These are phyloP conservation scores for Lipomyces japonicus DNA, from an alignment of 805 yeast species.

Conservation along the genomic window DNA sequence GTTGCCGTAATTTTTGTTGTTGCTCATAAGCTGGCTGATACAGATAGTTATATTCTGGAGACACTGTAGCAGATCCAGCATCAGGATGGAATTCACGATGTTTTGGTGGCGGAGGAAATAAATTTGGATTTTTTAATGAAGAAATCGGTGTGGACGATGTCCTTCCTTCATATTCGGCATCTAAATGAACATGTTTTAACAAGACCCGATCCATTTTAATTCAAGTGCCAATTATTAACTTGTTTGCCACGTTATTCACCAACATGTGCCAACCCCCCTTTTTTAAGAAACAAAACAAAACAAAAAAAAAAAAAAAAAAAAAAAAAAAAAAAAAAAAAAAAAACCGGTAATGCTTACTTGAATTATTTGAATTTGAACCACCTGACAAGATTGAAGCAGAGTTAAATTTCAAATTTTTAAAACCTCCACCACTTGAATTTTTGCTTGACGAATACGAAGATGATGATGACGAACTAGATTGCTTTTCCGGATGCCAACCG, in stretches of 20 bases:
- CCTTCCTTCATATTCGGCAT: background rate
- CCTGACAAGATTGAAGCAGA: no score
- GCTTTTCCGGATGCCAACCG: conserved; percentile 30
- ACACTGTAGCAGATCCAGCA: conserved; percentile 25
- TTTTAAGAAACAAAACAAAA: no score
- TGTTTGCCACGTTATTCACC: background rate
- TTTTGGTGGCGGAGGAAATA: conserved; percentile 48
- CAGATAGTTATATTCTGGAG: conserved; percentile 22
- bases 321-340: no score
- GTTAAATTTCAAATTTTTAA: conserved; percentile 1
- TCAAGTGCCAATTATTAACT: no score
- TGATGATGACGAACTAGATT: conserved; percentile 1
- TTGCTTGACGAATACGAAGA: conserved; percentile 3
- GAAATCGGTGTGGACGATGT: conserved; percentile 29
- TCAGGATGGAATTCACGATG: conserved; percentile 39
- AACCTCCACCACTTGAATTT: conserved; percentile 1
- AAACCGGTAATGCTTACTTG: background rate
- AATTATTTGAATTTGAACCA: background rate
- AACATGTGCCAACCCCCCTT: no score
- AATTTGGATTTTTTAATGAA: conserved; percentile 37
- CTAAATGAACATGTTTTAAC: background rate
- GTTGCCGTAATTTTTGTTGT: conserved; percentile 26
- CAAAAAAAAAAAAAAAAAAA: no score
- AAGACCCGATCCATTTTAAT: no score
- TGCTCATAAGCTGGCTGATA: conserved; percentile 25